Base-by-base conservation (phyloP, 371 early-diverging fungal genomes). In the Lichtheimia ramosa region DNA sequence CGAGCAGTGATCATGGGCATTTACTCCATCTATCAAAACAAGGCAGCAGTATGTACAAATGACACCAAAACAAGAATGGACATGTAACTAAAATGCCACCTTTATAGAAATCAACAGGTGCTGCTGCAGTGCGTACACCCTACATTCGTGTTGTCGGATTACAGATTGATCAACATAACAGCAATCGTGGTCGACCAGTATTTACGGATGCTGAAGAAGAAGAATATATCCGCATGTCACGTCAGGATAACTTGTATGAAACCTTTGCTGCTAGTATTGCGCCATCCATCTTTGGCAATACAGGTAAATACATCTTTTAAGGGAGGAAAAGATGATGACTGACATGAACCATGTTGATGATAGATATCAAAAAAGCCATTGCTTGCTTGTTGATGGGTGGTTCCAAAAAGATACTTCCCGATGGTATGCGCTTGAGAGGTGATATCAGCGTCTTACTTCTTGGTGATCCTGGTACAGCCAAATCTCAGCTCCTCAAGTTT, bases 381-480 rank as follows among this genome's bases (percentile, higher is more conserved):
- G 85, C 96, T 13, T 99, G 99, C 68, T 84, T 99, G 59, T 75
- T 99, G 53, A 95, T 99, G 78, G 97, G 99, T 60, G 99, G 99
- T 15, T 97, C 98, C 15, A 92, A 92, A 69, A 96, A 97, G 71
- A 73, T 91, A 1, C 81, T 99, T 16, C 96, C 97, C 1, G 99
- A 99, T 72, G 96, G 97, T 42, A 95, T 99, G 90, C 84, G 90
- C 42, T 78, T 99, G 41, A 84, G 99, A 75, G 99, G 99, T 61
- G 99, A 99, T 71, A 97, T 99, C 64, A 99, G 99, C 78, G 98
- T 99, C 20, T 82, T 99, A 34, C 81, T 99, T 63, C 77, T 99
- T n/a, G 99, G 98, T 70, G 99, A 99, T 83, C 99, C 99, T 3
- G 99, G 99, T 65, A 96, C 99, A 28, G 99, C 99, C 57, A 99